Percentiles rank a stretch among this genome's conserved stretches.
Evolutionary conservation across 495 filamentous ascomycete genomes (phyloP).

Genomic region (Immersiella caudata): DNA sequence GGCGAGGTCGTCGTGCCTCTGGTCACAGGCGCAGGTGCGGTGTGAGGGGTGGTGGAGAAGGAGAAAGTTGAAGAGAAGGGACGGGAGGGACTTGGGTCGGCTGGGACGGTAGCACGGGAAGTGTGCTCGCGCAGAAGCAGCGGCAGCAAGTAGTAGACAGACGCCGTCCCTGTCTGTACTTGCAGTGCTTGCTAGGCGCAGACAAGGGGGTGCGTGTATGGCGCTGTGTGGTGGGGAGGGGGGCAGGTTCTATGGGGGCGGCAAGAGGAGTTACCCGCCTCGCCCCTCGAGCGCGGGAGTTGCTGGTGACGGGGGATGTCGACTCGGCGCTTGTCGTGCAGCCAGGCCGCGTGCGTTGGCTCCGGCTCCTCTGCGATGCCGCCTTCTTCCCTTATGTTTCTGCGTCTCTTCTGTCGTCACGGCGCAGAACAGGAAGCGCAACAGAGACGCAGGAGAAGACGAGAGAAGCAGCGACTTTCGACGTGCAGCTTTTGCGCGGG

Average conservation of each 20-base stretch:
- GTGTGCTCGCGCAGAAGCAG: not conserved
- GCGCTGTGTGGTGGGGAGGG: constrained; percentile 22
- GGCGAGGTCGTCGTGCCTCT: constrained; percentile 18
- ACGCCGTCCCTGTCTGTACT: constrained; percentile 36
- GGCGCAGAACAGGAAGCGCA: not conserved
- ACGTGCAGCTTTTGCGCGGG: constrained; percentile 20
- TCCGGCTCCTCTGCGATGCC: not conserved
- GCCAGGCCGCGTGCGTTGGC: constrained; percentile 19
- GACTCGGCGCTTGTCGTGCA: constrained; percentile 43
- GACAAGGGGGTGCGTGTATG: constrained; percentile 22
- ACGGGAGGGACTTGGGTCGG: constrained; percentile 33
- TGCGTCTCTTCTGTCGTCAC: not conserved
- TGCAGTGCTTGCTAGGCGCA: constrained; percentile 33
- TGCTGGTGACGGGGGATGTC: constrained; percentile 16
- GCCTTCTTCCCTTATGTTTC: not conserved
- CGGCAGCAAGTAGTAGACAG: constrained; percentile 30
- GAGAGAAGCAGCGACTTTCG: constrained; percentile 19
- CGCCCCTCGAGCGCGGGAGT: constrained; percentile 30
- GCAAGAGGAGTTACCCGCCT: constrained; percentile 40
- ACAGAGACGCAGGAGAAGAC: constrained; percentile 18
- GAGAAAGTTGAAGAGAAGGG: constrained; percentile 34
- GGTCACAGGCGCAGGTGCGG: constrained; percentile 16
- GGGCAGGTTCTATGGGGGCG: constrained; percentile 35
- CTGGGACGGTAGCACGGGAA: constrained; percentile 35
- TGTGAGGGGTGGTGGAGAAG: constrained; percentile 31